Conservation (phyloP, 2,329 filamentous ascomycete genomes). For the Aspergillus sp. region DNA sequence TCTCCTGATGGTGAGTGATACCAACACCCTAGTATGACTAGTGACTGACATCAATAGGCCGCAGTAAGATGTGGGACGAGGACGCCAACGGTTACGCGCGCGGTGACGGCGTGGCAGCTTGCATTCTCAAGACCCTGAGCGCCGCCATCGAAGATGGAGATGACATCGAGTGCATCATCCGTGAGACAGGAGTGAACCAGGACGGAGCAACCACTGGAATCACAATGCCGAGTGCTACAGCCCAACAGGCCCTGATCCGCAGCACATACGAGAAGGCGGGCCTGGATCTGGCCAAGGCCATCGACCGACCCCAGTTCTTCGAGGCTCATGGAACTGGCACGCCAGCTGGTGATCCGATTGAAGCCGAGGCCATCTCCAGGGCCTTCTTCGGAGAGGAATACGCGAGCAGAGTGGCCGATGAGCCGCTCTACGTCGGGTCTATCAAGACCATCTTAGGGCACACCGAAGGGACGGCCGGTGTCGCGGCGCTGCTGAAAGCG, state of each 20-base stretch:
- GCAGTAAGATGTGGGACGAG: conserved; percentile 38
- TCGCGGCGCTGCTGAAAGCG: conserved; percentile 19
- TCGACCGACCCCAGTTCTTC: conserved; percentile 34
- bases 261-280: conserved; percentile 5
- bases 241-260: conserved; percentile 1
- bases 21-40: not conserved
- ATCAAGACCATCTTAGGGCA: conserved; percentile 29
- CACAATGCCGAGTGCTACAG: not conserved
- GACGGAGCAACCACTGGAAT: conserved; percentile 5
- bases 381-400: conserved; percentile 16
- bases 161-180: not conserved
- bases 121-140: not conserved
- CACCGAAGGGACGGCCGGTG: conserved; percentile 32
- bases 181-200: not conserved
- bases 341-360: conserved; percentile 30
- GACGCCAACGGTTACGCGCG: conserved; percentile 48
- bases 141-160: not conserved
- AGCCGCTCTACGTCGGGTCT: conserved; percentile 22
- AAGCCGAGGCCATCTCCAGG: conserved; percentile 26
- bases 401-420: not conserved
- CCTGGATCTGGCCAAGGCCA: conserved; percentile 12
- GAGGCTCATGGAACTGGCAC: conserved; percentile 46
- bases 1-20: conserved; percentile 23
- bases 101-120: conserved; percentile 43
- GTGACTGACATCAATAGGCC: not conserved